Base-by-base conservation (phyloP, 2,329 filamentous ascomycete species). In the Aspergillus neoniger region DNA sequence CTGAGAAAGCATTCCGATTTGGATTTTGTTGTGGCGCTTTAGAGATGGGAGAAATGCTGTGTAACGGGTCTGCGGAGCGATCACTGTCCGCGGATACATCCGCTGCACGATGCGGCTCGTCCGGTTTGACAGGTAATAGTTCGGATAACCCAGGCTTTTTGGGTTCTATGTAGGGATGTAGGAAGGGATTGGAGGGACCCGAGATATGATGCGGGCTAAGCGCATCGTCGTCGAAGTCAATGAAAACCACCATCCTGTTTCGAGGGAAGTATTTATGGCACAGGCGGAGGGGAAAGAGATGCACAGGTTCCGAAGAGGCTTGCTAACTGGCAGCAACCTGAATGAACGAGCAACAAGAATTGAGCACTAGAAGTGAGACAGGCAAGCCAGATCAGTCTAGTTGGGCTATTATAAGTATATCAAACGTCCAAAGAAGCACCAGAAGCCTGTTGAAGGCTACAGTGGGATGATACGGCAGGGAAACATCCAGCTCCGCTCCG, bases 231-330 rank as follows among this genome's bases (percentile, higher is more conserved):
- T 79, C 79, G 61, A 79, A 72, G 67, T 82, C 78, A 68, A 81
- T 74, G 69, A 80, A 81, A 48, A 81, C 77, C 65, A 81, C 80
- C 80, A 82, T 82, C 50, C 62, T 78, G 70, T 67, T 63, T 59
- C 39, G 49, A 51, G 30, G 30, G 43, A 57, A 56, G 28, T 36
- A 54, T 23, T 15, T 19, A 51, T 17, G 17, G 43, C 47, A 9
- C 9, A 30, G 28, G 21, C 39, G 39, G 19, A 47, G 38, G 12
- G 12, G 36, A 23, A 55, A 53, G 25, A 43, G 23, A 54, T 53
- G 9, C 30, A 39, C 38, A 61, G 58, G 30, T 58, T 54, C 61
- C 57, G 56, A 17, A 48, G 30, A 28, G 28, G 44, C 21, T 54
- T 52, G 52, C 14, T 43, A 21, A 21, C 21, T 65, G 69, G 69